Base-by-base conservation (phyloP, 805 yeast species). In the Candida oleophila region DNA sequence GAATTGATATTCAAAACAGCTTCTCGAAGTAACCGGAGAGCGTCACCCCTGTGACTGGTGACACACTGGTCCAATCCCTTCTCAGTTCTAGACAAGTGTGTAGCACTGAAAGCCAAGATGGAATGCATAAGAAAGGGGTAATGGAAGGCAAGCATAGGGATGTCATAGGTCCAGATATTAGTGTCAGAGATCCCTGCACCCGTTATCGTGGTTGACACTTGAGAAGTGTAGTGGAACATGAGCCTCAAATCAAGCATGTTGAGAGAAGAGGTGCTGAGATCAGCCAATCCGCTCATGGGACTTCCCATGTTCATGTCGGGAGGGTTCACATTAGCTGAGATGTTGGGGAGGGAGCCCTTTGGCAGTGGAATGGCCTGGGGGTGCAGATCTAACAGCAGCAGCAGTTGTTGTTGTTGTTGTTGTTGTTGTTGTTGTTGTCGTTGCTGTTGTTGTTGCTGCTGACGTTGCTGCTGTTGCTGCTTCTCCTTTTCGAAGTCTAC, bases 81-180 rank as follows among this genome's bases (percentile, higher is more conserved):
- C 54, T 85, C 88, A 2, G 86, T 82, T 50, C 96, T 70, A 3
- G 94, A 82, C 43, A 91, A 68, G 68, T 92, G 97, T 0, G 97
- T 89, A 1, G 97, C 97, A 47, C 96, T 83, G 58, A 92, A 88
- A 21, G 96, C 96, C 45, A 92, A 71, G 12, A 92, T 76, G 1
- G 96, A 84, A 61, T 92, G 97, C 97, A 92, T 89, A 54, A 92
- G 71, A 57, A 89, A 90, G 14, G 96, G 96, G 61, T 84, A 85
- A 46, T 84, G 80, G 66, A 91, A 89, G 3, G 97, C 96, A 48
- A 91, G 71, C 70, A 83, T 80, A 0, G 97, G 97, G 20, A 92
- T 89, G 55, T 89, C 95, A 43, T 80, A 82, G 44, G 83, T 81
- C 97, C 97, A 92, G 34, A 91, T 85, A 52, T 85, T 80, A 25